Evolutionary conservation across 2,329 filamentous ascomycete genomes (phyloP), one percentile per base, ranked within the genome.

Genomic region (Penicillium crustosum): DNA sequence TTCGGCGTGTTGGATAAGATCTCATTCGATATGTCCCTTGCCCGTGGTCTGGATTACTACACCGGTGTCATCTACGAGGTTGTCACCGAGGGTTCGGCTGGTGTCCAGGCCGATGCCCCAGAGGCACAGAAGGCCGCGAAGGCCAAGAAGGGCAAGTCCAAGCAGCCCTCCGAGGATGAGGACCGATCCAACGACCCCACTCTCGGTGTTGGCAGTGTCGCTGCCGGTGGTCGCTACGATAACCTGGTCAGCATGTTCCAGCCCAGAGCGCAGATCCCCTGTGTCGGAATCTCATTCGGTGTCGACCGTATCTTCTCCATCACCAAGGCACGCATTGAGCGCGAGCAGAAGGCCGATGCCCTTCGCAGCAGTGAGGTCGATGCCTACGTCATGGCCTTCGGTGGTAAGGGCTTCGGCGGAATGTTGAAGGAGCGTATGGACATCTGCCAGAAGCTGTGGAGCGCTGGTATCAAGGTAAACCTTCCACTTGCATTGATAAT

Each of bases 231-330:
- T 44, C 88, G 93, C 60, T 97, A 97, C 75, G 93, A 97, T 76
- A 89, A 94, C 71, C 83, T 97, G 4, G 93, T 97, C 6, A 90
- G 90, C 77, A 96, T 96, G 91, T 97, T 96, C 80, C 88, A 86
- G 55, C 88, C 88, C 68, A 93, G 93, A 78, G 84, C 81, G 23
- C 87, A 93, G 72, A 91, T 97, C 55, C 93, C 91, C n/a, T 93
- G 90, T 66, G 89, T 94, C 6, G 90, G 90, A 61, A 90, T 96
- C 66, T 96, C 93, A 2, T 97, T 97, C 71, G 93, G 93, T 55
- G 91, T 97, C 49, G 93, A 97, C 76, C 88, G 93, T 67, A 97
- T 97, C 70, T 96, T 96, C 78, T 91, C 89, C 67, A 93, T 97
- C 70, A 91, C 89, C 63, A 93, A 96, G 75, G 88, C 90, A 13